Evolutionary conservation across 495 filamentous ascomycete genomes (phyloP).

Genomic region (Tuber borchii): DNA sequence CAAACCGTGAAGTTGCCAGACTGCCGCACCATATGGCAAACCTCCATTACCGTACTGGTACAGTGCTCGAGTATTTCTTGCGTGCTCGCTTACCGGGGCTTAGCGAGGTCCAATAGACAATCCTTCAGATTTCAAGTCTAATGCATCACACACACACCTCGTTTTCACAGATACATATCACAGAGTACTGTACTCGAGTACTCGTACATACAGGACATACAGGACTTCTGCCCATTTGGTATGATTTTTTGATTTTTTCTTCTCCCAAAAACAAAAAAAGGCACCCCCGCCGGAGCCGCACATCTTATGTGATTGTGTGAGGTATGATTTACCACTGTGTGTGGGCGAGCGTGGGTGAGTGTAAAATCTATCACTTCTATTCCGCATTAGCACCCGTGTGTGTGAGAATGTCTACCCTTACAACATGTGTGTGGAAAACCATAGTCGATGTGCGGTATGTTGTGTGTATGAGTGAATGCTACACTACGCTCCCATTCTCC

Average conservation of each 20-base stretch:
- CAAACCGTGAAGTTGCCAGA: not conserved
- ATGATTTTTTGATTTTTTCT: not conserved
- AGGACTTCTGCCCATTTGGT: not conserved
- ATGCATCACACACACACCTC: not conserved
- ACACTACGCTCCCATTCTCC: not conserved
- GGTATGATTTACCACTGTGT: not conserved
- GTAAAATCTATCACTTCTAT: not conserved
- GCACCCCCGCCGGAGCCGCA: not conserved
- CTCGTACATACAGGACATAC: no score
- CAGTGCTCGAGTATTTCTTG: not conserved
- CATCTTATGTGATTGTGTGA: not conserved
- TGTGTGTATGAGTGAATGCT: not conserved
- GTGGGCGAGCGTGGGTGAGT: not conserved
- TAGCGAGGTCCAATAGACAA: not conserved
- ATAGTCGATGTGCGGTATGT: not conserved
- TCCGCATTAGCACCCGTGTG: not conserved
- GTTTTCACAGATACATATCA: not conserved
- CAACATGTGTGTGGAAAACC: not conserved
- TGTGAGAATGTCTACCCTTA: not conserved
- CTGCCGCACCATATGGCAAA: not conserved
- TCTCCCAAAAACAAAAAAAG: not conserved
- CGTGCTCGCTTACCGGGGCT: not conserved
- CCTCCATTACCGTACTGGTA: not conserved
- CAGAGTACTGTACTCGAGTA: no score
- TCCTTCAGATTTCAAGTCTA: not conserved